These are phyloP conservation scores for Aspergillus avenaceus DNA, from an alignment of 495 filamentous ascomycete genomes.

Conservation along the genomic window DNA sequence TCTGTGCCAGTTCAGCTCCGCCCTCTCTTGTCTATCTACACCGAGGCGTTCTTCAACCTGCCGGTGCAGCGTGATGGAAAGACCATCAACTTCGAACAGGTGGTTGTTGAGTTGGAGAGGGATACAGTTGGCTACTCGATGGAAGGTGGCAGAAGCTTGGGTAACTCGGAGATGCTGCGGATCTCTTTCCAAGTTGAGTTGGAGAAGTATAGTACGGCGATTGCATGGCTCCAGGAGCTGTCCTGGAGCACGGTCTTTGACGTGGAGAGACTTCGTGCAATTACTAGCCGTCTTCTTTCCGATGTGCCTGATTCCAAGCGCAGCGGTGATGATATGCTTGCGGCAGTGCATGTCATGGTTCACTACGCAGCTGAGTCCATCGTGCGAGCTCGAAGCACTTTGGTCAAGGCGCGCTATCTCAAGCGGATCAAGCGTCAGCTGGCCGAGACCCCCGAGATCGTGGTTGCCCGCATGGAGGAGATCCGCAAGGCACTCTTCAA, in stretches of 20 bases:
- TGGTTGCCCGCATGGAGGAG: slow-evolving; percentile 71
- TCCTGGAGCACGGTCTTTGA: slow-evolving; percentile 88
- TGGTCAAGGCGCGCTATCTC: slow-evolving; percentile 86
- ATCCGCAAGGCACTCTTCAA: slow-evolving; percentile 70
- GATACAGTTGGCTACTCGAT: slow-evolving; percentile 84
- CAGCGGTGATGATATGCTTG: slow-evolving; percentile 64
- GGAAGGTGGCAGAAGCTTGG: slow-evolving; percentile 57
- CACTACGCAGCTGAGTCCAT: slow-evolving; percentile 71
- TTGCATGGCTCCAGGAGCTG: slow-evolving; percentile 82
- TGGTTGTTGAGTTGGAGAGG: slow-evolving; percentile 82
- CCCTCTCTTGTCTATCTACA: slow-evolving; percentile 79
- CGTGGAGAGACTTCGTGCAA: slow-evolving; percentile 70
- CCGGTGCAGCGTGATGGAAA: slow-evolving; percentile 77
- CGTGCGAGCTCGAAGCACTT: slow-evolving; percentile 69
- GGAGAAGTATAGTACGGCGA: slow-evolving; percentile 77
- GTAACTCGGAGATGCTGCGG: slow-evolving; percentile 73
- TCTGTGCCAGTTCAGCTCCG: slow-evolving; percentile 67
- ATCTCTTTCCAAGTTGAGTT: slow-evolving; percentile 82
- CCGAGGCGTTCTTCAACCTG: slow-evolving; percentile 90
- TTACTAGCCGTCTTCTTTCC: slow-evolving; percentile 81
- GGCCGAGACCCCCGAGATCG: slow-evolving; percentile 62
- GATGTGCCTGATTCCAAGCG: slow-evolving; percentile 94
- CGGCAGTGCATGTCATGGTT: slow-evolving; percentile 75
- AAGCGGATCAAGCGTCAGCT: slow-evolving; percentile 76
- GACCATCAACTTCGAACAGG: slow-evolving; percentile 81